Conservation (phyloP, 108 stramenopile species). For the Nannochloropsis gaditana region DNA sequence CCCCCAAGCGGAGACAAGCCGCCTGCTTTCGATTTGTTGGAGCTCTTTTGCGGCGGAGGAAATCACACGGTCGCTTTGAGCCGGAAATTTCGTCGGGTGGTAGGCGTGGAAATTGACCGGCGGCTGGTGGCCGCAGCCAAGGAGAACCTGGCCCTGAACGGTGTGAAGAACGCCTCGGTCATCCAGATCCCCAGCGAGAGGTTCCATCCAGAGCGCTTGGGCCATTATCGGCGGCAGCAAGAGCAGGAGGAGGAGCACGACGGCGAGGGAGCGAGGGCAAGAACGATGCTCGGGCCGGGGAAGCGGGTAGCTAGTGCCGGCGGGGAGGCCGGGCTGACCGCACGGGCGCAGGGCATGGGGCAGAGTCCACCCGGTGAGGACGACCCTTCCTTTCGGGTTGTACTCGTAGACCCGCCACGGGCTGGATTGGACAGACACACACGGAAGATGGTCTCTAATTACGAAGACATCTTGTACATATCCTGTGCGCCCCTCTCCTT, state of each 20-base stretch:
- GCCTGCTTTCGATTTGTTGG: not conserved
- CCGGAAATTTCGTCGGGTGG: constrained; percentile 5
- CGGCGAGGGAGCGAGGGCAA: not conserved
- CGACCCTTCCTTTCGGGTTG: constrained; percentile 3
- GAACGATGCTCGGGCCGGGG: not conserved
- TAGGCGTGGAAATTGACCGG: constrained; percentile 30
- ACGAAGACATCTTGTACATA: constrained; percentile 27
- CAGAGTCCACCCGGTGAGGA: not conserved
- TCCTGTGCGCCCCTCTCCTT: constrained; percentile 27
- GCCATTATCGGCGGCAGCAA: not conserved
- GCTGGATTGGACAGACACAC: constrained; percentile 24
- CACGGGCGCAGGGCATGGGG: not conserved
- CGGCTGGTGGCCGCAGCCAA: not conserved
- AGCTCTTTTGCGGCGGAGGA: constrained; percentile 29
- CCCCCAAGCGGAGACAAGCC: not conserved
- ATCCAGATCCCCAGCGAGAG: constrained; percentile 8
- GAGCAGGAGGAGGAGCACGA: not conserved
- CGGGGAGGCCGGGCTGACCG: not conserved
- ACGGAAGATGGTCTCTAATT: constrained; percentile 13
- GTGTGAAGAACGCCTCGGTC: constrained; percentile 22
- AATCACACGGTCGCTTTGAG: constrained; percentile 32
- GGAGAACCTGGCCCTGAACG: constrained; percentile 30
- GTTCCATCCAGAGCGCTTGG: not conserved
- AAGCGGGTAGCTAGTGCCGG: not conserved
- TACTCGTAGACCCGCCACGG: constrained; percentile 31